These are phyloP conservation scores for Macrophomina phaseolina DNA, from an alignment of 2,329 filamentous ascomycete species.

Conservation along the genomic window DNA sequence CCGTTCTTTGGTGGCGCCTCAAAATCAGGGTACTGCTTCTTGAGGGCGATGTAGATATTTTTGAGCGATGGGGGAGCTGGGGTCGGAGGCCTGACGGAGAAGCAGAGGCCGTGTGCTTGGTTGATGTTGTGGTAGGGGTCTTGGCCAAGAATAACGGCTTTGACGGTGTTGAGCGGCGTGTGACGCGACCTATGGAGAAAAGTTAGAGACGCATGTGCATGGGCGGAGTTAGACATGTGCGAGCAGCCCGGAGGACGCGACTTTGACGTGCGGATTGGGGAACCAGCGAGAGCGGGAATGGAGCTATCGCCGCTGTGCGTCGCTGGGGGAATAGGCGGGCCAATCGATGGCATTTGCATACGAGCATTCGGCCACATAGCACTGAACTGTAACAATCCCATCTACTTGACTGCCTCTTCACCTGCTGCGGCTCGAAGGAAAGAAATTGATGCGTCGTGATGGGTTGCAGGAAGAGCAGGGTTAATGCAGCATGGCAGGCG, in stretches of 20 bases:
- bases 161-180: conserved; percentile 86
- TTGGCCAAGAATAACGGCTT: conserved; percentile 92
- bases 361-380: too few species aligned
- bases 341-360: background rate
- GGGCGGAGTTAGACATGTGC: too few species aligned
- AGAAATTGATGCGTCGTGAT: background rate
- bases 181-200: conserved; percentile 76
- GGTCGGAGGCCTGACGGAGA: conserved; percentile 90
- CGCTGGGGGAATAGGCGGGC: too few species aligned
- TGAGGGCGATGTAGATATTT: conserved; percentile 91
- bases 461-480: background rate
- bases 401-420: too few species aligned
- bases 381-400: too few species aligned
- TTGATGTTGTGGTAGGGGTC: conserved; percentile 96
- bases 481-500: conserved; percentile 1
- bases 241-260: too few species aligned
- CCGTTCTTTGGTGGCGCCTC: conserved; percentile 74
- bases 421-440: background rate
- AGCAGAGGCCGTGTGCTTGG: conserved; percentile 95
- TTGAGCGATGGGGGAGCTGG: conserved; percentile 85
- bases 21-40: conserved; percentile 87
- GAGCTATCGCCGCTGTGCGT: too few species aligned
- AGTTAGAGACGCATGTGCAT: conserved; percentile 6
- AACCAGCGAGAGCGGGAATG: too few species aligned
- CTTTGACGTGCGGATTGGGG: too few species aligned